Base-by-base conservation (phyloP, 192 early-diverging fungal genomes). In the Linderina pennispora region DNA sequence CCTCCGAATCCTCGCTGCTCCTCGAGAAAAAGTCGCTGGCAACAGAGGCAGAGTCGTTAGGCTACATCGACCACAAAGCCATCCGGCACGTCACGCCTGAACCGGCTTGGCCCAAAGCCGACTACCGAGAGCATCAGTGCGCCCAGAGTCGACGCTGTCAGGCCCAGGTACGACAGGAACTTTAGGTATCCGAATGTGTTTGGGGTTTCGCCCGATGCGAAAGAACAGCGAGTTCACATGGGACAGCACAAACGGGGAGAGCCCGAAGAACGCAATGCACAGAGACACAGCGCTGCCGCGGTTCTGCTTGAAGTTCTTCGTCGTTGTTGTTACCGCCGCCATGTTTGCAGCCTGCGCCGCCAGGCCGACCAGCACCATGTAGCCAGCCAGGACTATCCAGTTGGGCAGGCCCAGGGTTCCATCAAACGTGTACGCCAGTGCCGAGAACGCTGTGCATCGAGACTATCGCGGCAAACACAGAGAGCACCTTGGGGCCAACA, bases 191-290 rank as follows among this genome's bases (percentile, higher is more conserved):
- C 71, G 48, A 67, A 74, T 3, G 65, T 58, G 35, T 74, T 48
- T 1, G 71, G 71, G 42, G 23, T 15, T 14, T 62, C 58, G 25
- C 73, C 53, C 10, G 36, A 23, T 1, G 64, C 65, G n/a, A 58
- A 78, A 82, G 35, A 71, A 74, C 11, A 63, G 37, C 10, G 56
- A 55, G 62, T 79, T 77, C 16, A 82, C 55, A 22, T 80, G 76
- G 18, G 83, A 78, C 47, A 80, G 62, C 20, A 82, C 60, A 19
- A 79, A 62, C 3, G 83, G 79, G 10, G 83, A 82, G 14, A 85
- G 63, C 14, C 80, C 83, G 61, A 82, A 85, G 40, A 71, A 66
- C 1, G 77, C 80, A 50, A 81, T 62, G 26, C 80, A 77, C 4
- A 78, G 39, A n/a, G 76, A 75, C 39, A 85, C 70, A 9, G 80